Percentiles rank a stretch among this genome's conserved stretches.
Conservation (phyloP, 148 eudicot species). For the Heliosperma pusillum region DNA sequence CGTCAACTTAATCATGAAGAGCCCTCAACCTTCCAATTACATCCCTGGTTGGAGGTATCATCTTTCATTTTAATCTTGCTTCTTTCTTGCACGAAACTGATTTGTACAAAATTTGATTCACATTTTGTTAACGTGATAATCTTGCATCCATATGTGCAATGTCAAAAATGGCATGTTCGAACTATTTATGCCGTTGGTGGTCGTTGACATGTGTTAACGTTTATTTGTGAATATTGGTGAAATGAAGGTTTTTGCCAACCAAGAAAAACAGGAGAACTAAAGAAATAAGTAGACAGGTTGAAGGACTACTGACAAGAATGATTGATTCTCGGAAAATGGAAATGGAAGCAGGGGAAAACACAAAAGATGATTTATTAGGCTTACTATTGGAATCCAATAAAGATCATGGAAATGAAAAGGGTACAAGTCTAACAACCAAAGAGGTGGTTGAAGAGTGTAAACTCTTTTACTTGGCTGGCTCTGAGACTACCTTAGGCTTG, state of each 20-base stretch:
- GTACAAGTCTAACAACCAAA: conserved; percentile 23
- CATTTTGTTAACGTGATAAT: no score
- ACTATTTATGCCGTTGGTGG: no score
- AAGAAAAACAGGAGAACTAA: conserved; percentile 27
- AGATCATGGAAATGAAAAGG: conserved; percentile 16
- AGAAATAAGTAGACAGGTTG: conserved; percentile 11
- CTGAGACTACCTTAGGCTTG: conserved; percentile 31
- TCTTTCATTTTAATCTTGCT: no score
- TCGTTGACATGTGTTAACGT: no score
- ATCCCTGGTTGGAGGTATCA: conserved; percentile 25
- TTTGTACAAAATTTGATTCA: no score
- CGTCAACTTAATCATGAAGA: conserved; percentile 1
- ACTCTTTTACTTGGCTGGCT: conserved; percentile 36
- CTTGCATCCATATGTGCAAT: background rate
- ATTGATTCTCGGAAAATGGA: conserved; percentile 20
- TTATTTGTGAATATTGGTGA: background rate
- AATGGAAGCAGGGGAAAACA: conserved; percentile 20
- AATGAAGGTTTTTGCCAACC: conserved; percentile 17
- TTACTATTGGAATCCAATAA: conserved; percentile 24
- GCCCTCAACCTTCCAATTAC: conserved; percentile 16
- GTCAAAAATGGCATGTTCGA: background rate
- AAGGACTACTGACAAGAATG: conserved; percentile 13
- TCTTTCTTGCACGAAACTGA: no score
- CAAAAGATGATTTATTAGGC: conserved; percentile 22
- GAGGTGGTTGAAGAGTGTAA: conserved; percentile 35